A percentile compares a stretch with the other conserved stretches of the same genome.
phyloP scores from a whole-genome alignment of 148 eudicot genomes.

The Pharnaceum exiguum region DNA sequence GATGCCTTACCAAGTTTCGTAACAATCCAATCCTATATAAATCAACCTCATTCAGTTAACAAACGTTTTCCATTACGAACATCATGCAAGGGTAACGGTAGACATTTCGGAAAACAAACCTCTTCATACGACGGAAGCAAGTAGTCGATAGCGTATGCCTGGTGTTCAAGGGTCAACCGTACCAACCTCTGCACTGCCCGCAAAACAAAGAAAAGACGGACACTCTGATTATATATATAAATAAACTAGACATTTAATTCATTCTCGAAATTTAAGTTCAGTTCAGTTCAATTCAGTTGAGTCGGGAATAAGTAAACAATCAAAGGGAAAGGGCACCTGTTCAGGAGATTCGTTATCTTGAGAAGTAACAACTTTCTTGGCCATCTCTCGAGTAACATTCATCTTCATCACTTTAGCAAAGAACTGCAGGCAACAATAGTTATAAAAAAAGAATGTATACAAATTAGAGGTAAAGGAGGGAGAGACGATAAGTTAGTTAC shows the following conservation, averaged over 20 bases:
- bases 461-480: conserved; percentile 1
- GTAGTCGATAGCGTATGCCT: conserved; percentile 48
- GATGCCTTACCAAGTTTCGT: conserved; percentile 44
- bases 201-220: conserved; percentile 12
- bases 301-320: neutral
- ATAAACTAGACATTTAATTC: too few relatives aligned
- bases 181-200: conserved; percentile 75
- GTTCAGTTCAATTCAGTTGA: neutral
- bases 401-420: conserved; percentile 44
- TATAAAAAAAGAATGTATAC: conserved; percentile 1
- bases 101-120: conserved; percentile 35
- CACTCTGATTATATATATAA: conserved; percentile 14
- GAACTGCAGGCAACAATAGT: conserved; percentile 35
- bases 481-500: conserved; percentile 21
- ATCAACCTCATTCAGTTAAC: conserved; percentile 1
- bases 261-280: neutral
- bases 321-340: conserved; percentile 42
- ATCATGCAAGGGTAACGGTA: neutral
- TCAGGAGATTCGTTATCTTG: conserved; percentile 54
- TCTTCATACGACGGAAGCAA: conserved; percentile 75
- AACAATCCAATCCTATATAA: conserved; percentile 78
- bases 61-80: neutral
- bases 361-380: conserved; percentile 30
- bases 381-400: conserved; percentile 32
- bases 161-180: conserved; percentile 65